Base-by-base conservation (phyloP, 768 basidiomycete species). In the Nidula microcarpa region DNA sequence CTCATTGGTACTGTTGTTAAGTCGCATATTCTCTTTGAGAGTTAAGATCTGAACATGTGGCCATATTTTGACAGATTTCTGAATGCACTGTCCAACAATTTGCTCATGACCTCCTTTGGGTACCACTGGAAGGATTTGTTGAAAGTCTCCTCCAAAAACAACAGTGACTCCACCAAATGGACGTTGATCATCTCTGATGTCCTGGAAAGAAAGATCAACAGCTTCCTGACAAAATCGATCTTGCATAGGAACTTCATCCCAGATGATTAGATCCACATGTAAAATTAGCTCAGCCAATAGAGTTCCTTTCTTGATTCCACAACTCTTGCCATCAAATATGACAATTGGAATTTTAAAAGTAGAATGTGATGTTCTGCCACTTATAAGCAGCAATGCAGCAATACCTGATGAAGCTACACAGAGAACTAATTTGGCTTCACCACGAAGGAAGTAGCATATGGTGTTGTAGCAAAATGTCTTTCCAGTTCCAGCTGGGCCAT, bases 381-480 rank as follows among this genome's bases (percentile, higher is more conserved):
- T 74, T 3, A 54, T 54, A 0, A 81, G 57, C 0, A 82, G 69
- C 4, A 79, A 60, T 1, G 77, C 65, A 8, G 80, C 72, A 59
- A 81, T 75, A 0, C 77, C 76, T 33, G 78, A 77, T 0, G 74
- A 80, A 13, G 78, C 74, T 4, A 78, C 74, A 72, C 74, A 78
- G 0, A 81, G 58, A 0, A 72, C 71, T 66, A 79, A 67, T 36
- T 59, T 44, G 0, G 61, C 61, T 18, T 60, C 35, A 7, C 58
- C 52, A 39, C 64, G 57, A 2, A 77, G 44, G 4, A 43, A 23
- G 50, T 61, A 36, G 49, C 61, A 67, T 34, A 70, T 34, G 0
- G 73, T 69, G 33, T 72, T 72, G 53, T 72, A 78, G 0, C 76
- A 59, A 64, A 64, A 79, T 0, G 78, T 79, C 54, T 79, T 80